phyloP scores from a whole-genome alignment of 768 basidiomycete genomes.

The Tephrocybe sp. region DNA sequence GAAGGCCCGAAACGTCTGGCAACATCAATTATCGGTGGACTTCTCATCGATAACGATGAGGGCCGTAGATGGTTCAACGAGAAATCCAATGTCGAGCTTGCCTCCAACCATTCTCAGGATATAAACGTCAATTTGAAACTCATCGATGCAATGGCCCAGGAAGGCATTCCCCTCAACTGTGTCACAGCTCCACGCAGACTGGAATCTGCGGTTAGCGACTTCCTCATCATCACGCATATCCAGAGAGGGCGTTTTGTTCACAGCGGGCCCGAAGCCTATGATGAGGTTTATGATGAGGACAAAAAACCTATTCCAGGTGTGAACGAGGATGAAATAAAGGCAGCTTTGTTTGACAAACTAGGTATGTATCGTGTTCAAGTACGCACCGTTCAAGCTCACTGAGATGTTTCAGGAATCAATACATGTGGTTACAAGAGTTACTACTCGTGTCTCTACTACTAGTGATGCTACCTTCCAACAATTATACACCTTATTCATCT shows the following conservation, averaged over 20 bases:
- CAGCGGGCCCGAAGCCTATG: neutral
- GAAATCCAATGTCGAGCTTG: slow-evolving; percentile 13
- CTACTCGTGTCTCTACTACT: neutral
- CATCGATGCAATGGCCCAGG: slow-evolving; percentile 7
- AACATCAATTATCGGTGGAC: slow-evolving; percentile 13
- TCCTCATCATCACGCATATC: no score
- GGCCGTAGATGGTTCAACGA: slow-evolving; percentile 19
- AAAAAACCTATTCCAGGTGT: slow-evolving; percentile 3
- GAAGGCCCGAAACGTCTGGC: slow-evolving; percentile 10
- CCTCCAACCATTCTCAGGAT: slow-evolving; percentile 15
- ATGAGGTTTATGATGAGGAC: slow-evolving; percentile 1
- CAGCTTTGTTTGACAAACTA: neutral
- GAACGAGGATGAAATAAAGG: neutral
- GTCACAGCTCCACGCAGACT: slow-evolving; percentile 14
- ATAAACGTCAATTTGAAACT: slow-evolving; percentile 13
- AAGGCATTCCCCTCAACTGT: slow-evolving; percentile 13
- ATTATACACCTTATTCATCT: no score
- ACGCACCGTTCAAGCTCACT: neutral
- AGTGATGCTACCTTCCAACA: neutral
- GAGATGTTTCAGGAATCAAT: neutral
- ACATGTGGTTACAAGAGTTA: slow-evolving; percentile 3
- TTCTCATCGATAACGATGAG: slow-evolving; percentile 19
- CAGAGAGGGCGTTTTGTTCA: no score
- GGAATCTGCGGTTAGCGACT: no score
- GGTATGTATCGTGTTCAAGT: slow-evolving; percentile 1